Percentiles rank a stretch among this genome's conserved stretches.
phyloP scores from a whole-genome alignment of 31 red algal genomes.

The Odonthalia washingtoniensis region DNA sequence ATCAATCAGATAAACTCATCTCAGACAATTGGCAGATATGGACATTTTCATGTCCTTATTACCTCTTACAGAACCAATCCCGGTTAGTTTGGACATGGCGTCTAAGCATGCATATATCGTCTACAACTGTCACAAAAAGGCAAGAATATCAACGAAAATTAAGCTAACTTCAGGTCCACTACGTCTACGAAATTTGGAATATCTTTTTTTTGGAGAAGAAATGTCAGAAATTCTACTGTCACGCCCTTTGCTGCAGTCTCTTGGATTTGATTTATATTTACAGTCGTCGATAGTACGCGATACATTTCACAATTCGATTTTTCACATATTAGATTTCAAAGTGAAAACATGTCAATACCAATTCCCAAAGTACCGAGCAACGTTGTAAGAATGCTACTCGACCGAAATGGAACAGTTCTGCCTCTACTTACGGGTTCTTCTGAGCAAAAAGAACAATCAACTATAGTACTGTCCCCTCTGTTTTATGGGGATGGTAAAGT shows the following conservation, averaged over 20 bases:
- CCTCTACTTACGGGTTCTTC: neutral
- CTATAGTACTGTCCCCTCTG: neutral
- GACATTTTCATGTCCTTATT: neutral
- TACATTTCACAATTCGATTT: neutral
- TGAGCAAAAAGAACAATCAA: neutral
- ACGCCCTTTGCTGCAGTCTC: neutral
- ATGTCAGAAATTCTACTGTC: slow-evolving; percentile 7
- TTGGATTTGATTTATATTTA: slow-evolving; percentile 19
- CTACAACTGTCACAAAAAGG: neutral
- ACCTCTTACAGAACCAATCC: neutral
- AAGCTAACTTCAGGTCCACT: neutral
- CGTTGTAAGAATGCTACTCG: neutral
- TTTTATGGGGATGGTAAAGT: slow-evolving; percentile 1
- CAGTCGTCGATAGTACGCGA: neutral
- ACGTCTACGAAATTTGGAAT: slow-evolving; percentile 15
- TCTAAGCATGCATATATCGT: neutral
- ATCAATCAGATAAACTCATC: neutral
- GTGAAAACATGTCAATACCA: neutral
- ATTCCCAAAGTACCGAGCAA: neutral
- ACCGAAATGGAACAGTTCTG: neutral
- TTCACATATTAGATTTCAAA: neutral
- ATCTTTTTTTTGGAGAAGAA: slow-evolving; percentile 2
- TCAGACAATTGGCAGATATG: neutral
- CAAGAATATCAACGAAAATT: neutral
- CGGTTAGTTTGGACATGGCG: neutral